These are phyloP conservation scores for Lachancea quebecensis DNA, from an alignment of 805 yeast genomes.

Conservation along the genomic window DNA sequence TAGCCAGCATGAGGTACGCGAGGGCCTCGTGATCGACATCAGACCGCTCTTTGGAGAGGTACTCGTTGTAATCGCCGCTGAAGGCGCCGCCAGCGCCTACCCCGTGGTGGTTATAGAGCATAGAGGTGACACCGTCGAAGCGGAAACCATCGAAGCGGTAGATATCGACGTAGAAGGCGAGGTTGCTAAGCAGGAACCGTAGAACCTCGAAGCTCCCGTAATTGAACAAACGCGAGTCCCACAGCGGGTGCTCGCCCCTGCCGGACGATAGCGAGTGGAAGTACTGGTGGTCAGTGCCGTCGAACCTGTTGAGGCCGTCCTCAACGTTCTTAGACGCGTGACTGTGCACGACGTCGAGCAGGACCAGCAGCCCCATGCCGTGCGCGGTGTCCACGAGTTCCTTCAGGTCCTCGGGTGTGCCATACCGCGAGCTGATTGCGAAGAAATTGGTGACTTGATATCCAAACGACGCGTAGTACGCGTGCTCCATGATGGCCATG, in stretches of 20 bases:
- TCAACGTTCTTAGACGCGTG: conserved; percentile 92
- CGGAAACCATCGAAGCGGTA: conserved; percentile 91
- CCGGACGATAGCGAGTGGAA: conserved; percentile 74
- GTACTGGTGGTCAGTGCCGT: conserved; percentile 91
- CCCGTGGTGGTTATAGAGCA: conserved; percentile 91
- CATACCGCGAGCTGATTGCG: conserved; percentile 84
- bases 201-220: conserved; percentile 88
- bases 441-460: conserved; percentile 91
- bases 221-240: conserved; percentile 96
- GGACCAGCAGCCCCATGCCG: conserved; percentile 73
- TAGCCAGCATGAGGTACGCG: conserved; percentile 85
- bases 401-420: conserved; percentile 92
- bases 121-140: conserved; percentile 93
- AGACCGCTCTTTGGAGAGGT: conserved; percentile 57
- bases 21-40: conserved; percentile 85
- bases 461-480: conserved; percentile 97
- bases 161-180: conserved; percentile 76
- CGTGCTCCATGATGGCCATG: conserved; percentile 99
- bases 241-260: conserved; percentile 80
- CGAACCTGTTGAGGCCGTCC: conserved; percentile 89
- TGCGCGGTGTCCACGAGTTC: conserved; percentile 90
- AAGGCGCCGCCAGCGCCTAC: conserved; percentile 75
- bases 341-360: conserved; percentile 90
- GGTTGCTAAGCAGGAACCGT: conserved; percentile 75
- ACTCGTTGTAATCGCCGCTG: conserved; percentile 89